Evolutionary conservation across 768 basidiomycete species (phyloP), one percentile per base, ranked within the genome.

Genomic region (Termitomyces sp.): DNA sequence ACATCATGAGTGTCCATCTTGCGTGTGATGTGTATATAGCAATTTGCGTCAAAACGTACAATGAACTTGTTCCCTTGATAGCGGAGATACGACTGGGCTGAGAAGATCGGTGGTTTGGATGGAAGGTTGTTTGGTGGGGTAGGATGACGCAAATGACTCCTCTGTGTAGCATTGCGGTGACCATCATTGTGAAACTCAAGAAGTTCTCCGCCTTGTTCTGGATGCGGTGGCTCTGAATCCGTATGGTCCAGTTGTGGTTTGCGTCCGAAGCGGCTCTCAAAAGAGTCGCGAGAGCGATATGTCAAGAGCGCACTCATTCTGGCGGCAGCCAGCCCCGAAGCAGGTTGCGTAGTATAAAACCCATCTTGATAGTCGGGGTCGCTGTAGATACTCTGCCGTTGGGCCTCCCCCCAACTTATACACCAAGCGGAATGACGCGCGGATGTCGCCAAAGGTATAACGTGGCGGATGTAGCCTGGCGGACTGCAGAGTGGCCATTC

Each of bases 371-470:
- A 99, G 18, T 74, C 76, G 0, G 96, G 96, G 67, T 99, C 96
- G 62, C 89, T 91, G 79, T 95, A 99, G 67, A 99, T 97, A 70
- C 89, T 90, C 70, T 98, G 96, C 0, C 96, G 84, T 68, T 99
- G 96, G 0, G 96, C 91, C 71, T 98, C 96, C 12, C 95, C 95
- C 96, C 96, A 99, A 68, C 88, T 89, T 71, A 99, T 99, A 71
- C 96, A 97, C 96, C 96, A 99, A 0, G 96, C 96, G 2, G 92
- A 95, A 74, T 98, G 95, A 1, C 93, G 83, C 0, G 95, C 91
- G 18, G 92, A 94, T 1, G 94, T 98, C 1, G 96, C 96, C 34
- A 99, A 83, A 2, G 95, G 92, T 55, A 96, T 82, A 64, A 98
- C 86, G 65, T 89, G 85, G 22, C 82, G 81, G 37, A 98, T 80